Conservation (phyloP, 2,329 filamentous ascomycete species). For the Calonectria hongkongensis region DNA sequence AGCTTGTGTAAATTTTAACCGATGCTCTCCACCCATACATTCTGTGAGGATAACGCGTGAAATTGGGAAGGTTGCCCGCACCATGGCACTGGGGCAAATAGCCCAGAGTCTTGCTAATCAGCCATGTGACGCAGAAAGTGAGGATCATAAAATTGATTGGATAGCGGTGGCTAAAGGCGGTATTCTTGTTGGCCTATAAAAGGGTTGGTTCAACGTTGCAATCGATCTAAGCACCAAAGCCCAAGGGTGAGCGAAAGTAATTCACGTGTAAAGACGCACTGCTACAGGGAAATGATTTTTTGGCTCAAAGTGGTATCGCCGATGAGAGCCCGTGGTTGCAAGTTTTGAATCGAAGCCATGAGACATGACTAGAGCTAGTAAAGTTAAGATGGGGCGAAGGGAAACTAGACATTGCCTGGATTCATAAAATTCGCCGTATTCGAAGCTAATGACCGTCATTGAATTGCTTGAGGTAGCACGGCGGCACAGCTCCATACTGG, state of each 20-base stretch:
- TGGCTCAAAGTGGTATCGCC: background rate
- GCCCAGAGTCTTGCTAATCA: background rate
- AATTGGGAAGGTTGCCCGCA: background rate
- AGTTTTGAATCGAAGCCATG: background rate
- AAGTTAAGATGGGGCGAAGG: too few relatives aligned
- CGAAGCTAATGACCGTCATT: background rate
- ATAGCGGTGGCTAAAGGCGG: background rate
- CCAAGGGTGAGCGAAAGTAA: background rate
- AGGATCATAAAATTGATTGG: conserved; percentile 2
- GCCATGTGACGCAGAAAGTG: background rate
- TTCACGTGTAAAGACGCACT: background rate
- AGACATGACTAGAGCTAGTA: background rate
- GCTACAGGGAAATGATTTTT: background rate
- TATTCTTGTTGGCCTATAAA: background rate
- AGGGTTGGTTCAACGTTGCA: background rate
- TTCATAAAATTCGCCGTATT: background rate
- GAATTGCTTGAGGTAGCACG: background rate
- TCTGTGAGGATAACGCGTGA: background rate
- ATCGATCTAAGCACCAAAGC: background rate
- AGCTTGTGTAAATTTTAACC: background rate
- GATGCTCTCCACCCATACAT: conserved; percentile 7
- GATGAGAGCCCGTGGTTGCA: background rate
- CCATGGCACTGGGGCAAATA: conserved; percentile 13
- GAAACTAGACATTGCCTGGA: background rate
- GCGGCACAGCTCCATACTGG: background rate